Evolutionary conservation across 768 basidiomycete species (phyloP).

Genomic region (Psilocybe tampanensis): DNA sequence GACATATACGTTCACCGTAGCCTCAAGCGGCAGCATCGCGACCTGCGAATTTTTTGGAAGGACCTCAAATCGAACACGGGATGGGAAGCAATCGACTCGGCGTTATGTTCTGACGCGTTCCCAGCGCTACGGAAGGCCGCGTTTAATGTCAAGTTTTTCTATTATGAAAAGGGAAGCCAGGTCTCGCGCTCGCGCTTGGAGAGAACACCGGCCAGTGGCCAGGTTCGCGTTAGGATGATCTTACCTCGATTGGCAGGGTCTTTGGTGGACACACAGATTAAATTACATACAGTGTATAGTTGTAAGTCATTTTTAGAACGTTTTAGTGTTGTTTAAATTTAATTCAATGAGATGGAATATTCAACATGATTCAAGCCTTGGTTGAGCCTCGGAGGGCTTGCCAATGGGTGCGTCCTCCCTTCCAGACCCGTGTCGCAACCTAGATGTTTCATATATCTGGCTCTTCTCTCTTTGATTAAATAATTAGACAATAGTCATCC

Average conservation of each 20-base stretch:
- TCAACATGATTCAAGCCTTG: no score
- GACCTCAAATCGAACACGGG: not conserved
- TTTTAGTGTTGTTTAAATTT: not conserved
- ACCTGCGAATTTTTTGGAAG: not conserved
- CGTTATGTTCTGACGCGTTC: not conserved
- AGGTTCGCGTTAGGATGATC: not conserved
- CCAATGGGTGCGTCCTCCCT: no score
- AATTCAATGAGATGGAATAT: no score
- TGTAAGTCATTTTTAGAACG: not conserved
- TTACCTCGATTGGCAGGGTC: not conserved
- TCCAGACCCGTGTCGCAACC: no score
- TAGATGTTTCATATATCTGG: no score
- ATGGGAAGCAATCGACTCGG: slow-evolving; percentile 1
- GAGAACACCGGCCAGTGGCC: no score
- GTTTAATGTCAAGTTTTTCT: slow-evolving; percentile 5
- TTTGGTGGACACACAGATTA: not conserved
- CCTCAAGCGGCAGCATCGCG: not conserved
- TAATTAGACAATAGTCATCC: no score
- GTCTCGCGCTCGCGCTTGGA: not conserved
- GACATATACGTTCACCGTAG: slow-evolving; percentile 4
- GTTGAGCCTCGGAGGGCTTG: no score
- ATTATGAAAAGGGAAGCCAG: not conserved
- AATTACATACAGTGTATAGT: not conserved
- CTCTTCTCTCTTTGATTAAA: no score
- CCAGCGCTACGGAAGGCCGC: not conserved